Conservation (phyloP, 2,329 filamentous ascomycete genomes). For the Penicillium sp. region DNA sequence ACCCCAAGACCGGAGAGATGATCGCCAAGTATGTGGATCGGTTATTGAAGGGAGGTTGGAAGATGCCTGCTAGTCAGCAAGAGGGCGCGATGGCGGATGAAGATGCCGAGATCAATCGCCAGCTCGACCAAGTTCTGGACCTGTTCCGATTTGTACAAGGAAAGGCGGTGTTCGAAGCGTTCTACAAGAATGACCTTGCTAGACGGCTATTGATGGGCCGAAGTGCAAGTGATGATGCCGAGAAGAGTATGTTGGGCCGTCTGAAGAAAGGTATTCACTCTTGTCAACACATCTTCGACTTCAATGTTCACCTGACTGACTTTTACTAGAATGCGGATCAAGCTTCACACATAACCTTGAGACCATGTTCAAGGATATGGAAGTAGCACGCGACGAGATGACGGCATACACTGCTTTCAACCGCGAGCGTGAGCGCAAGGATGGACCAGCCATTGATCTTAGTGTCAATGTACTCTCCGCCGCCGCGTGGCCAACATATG, state of each 20-base stretch:
- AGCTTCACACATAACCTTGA: constrained; percentile 97
- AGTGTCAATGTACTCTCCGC: constrained; percentile 89
- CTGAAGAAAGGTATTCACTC: constrained; percentile 66
- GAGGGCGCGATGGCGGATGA: constrained; percentile 73
- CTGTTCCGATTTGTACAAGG: constrained; percentile 96
- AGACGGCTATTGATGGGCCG: constrained; percentile 85
- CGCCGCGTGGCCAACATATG: constrained; percentile 90
- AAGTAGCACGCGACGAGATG: constrained; percentile 91
- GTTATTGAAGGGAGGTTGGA: constrained; percentile 82
- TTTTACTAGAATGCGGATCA: constrained; percentile 76
- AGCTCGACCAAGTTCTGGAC: constrained; percentile 89
- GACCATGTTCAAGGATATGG: constrained; percentile 99
- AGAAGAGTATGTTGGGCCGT: constrained; percentile 91
- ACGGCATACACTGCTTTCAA: constrained; percentile 74
- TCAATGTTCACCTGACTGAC: constrained; percentile 1
- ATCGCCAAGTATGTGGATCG: constrained; percentile 96
- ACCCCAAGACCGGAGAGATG: constrained; percentile 96
- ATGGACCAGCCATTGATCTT: constrained; percentile 66
- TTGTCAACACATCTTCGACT: not conserved
- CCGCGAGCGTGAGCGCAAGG: constrained; percentile 62
- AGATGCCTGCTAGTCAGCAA: constrained; percentile 50
- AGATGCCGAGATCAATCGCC: constrained; percentile 86
- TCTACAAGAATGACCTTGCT: constrained; percentile 98
- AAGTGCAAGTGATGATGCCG: constrained; percentile 91
- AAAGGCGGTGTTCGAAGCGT: constrained; percentile 97